These are phyloP conservation scores for Echites panduratus DNA, from an alignment of 257 asterid species.

Conservation along the genomic window DNA sequence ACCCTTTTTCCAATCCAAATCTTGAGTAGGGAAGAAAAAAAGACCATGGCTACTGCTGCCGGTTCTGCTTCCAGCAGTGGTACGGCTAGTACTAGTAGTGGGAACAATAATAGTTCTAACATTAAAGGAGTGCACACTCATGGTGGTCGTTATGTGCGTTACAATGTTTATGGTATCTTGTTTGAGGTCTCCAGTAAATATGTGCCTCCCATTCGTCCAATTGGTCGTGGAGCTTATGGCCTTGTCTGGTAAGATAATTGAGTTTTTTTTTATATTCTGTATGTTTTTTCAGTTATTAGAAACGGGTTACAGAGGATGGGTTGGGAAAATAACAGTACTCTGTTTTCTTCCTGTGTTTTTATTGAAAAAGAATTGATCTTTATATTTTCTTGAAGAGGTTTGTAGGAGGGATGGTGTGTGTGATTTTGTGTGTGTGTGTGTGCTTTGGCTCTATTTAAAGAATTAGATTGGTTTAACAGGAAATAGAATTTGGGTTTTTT, in stretches of 20 bases:
- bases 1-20: background rate
- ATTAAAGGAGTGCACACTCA: slow-evolving; percentile 50
- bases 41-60: background rate
- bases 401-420: background rate
- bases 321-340: background rate
- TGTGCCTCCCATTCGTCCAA: slow-evolving; percentile 78
- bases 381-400: background rate
- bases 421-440: background rate
- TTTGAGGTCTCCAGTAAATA: slow-evolving; percentile 68
- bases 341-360: background rate
- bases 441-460: background rate
- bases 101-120: slow-evolving; percentile 9
- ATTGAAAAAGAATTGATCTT: background rate
- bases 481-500: background rate
- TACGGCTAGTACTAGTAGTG: slow-evolving; percentile 3
- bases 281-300: background rate
- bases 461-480: background rate
- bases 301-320: background rate
- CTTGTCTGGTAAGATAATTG: slow-evolving; percentile 55
- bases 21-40: background rate
- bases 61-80: slow-evolving; percentile 1
- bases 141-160: slow-evolving; percentile 63
- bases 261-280: background rate
- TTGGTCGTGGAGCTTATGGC: slow-evolving; percentile 93
- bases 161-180: slow-evolving; percentile 65